Evolutionary conservation across 305 asterid species (phyloP).

Genomic region (Stenogyne calaminthoides): DNA sequence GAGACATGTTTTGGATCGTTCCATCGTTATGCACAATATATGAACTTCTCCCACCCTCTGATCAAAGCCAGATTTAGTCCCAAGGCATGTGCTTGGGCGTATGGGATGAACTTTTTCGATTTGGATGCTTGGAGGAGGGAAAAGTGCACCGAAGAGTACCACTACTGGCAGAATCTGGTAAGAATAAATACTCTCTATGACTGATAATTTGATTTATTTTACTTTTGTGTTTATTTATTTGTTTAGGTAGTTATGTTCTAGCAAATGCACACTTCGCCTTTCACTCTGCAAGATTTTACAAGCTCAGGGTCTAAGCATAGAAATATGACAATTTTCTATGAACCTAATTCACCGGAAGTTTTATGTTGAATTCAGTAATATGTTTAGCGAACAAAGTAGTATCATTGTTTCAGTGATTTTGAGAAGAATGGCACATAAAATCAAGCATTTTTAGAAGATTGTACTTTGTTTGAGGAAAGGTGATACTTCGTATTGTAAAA

Average conservation of each 20-base stretch:
- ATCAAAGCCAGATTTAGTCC: conserved; percentile 72
- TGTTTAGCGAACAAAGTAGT: too few species aligned
- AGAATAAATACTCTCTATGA: conserved; percentile 29
- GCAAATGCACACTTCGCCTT: not conserved
- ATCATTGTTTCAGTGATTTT: too few species aligned
- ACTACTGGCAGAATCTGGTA: conserved; percentile 87
- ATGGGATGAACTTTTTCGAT: conserved; percentile 84
- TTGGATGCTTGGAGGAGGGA: conserved; percentile 85
- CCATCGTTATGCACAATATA: conserved; percentile 77
- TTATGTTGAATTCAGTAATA: too few species aligned
- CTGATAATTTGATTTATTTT: not conserved
- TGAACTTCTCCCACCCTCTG: conserved; percentile 80
- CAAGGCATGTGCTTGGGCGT: conserved; percentile 89
- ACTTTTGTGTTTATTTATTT: not conserved
- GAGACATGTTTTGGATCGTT: conserved; percentile 83
- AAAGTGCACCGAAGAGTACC: conserved; percentile 73
- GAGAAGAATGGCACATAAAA: too few species aligned
- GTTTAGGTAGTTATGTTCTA: not conserved
- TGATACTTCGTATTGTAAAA: too few species aligned
- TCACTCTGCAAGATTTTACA: not conserved
- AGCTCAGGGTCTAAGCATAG: not conserved
- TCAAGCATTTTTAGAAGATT: too few species aligned
- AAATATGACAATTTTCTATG: not conserved
- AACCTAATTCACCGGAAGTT: too few species aligned
- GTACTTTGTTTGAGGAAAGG: too few species aligned